These are phyloP conservation scores for Mycogone perniciosa DNA, from an alignment of 2,329 filamentous ascomycete species.

Conservation along the genomic window DNA sequence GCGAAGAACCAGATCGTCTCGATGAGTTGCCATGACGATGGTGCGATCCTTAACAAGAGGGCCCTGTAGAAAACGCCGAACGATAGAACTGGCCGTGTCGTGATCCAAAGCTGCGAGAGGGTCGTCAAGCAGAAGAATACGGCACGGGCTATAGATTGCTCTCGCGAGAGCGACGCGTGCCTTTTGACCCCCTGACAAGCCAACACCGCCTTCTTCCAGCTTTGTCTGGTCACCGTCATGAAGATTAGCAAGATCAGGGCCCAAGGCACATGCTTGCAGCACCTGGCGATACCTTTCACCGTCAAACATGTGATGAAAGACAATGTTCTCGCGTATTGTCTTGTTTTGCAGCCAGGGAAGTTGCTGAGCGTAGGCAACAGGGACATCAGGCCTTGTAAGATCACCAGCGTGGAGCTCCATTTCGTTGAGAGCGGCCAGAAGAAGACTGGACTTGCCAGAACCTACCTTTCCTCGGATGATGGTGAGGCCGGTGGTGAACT, in stretches of 20 bases:
- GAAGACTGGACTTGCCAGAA: constrained; percentile 54
- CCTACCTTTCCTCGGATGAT: constrained; percentile 55
- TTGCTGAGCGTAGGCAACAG: constrained; percentile 52
- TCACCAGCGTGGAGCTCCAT: constrained; percentile 58
- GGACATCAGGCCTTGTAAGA: constrained; percentile 41
- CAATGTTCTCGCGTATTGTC: constrained; percentile 58
- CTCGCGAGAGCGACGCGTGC: constrained; percentile 57
- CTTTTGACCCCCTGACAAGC: constrained; percentile 57
- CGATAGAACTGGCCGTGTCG: constrained; percentile 52
- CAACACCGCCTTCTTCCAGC: constrained; percentile 57
- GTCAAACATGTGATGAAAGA: constrained; percentile 54
- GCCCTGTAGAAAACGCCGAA: constrained; percentile 56
- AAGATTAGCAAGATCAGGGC: constrained; percentile 50
- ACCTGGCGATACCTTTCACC: constrained; percentile 50
- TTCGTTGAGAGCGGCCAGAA: constrained; percentile 54
- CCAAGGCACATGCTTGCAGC: constrained; percentile 54
- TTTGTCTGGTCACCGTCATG: constrained; percentile 51
- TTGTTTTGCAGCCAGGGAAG: constrained; percentile 61
- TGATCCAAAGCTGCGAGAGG: constrained; percentile 59
- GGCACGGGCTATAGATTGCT: constrained; percentile 53
- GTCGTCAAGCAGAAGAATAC: constrained; percentile 55
- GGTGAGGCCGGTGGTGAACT: constrained; percentile 45
- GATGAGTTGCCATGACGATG: constrained; percentile 73
- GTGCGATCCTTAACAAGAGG: constrained; percentile 58
- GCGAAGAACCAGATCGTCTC: constrained; percentile 69